A percentile compares a stretch with the other conserved stretches of the same genome.
phyloP scores from a whole-genome alignment of 148 eudicot species.

The Polygonum maritimum region DNA sequence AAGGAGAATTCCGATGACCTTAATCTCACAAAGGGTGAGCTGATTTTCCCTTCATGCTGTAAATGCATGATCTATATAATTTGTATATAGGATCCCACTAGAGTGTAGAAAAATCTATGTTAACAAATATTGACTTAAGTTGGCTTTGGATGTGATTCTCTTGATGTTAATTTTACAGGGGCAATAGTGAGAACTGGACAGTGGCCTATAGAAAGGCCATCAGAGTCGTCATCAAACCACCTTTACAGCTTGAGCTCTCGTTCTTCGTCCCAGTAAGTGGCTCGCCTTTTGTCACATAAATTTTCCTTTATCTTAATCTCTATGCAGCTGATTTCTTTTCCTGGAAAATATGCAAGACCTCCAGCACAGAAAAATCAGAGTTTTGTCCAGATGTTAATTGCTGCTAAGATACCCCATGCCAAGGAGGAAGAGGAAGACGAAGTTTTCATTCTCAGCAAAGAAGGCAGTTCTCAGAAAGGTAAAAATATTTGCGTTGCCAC shows the following conservation, averaged over 20 bases:
- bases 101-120: neutral
- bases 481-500: neutral
- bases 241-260: neutral
- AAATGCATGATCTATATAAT: neutral
- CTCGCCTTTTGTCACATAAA: neutral
- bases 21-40: conserved; percentile 50
- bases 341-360: conserved; percentile 29
- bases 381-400: conserved; percentile 76
- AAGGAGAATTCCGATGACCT: conserved; percentile 62
- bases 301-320: neutral
- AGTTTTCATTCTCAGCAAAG: conserved; percentile 54
- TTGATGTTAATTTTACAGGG: neutral
- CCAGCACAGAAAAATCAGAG: conserved; percentile 48
- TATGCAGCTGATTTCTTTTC: neutral
- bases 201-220: conserved; percentile 6
- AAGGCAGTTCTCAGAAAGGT: conserved; percentile 46
- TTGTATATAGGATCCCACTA: neutral
- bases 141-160: neutral
- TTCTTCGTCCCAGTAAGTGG: conserved; percentile 7
- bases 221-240: conserved; percentile 4
- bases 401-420: conserved; percentile 54
- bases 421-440: conserved; percentile 75
- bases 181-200: neutral
- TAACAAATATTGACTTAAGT: neutral
- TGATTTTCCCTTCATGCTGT: neutral